Conservation (phyloP, 108 stramenopile genomes). For the Thalassiosira profunda region DNA sequence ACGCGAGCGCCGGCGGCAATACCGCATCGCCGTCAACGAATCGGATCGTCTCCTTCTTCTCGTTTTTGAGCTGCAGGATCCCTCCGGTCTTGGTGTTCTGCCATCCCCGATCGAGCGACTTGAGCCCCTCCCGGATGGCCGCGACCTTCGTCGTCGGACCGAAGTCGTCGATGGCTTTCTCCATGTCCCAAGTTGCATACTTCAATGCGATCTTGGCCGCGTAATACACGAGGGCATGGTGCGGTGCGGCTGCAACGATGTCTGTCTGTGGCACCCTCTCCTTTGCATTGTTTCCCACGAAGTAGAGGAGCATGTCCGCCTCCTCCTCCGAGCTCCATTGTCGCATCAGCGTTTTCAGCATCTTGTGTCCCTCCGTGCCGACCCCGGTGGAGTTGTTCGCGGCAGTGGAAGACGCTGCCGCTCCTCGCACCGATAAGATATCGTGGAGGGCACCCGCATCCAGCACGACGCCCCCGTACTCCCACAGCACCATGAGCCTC, state of each 20-base stretch:
- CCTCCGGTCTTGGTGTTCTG: neutral
- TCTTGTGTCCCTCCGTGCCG: neutral
- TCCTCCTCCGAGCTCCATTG: neutral
- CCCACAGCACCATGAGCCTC: conserved; percentile 62
- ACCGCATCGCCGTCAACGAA: conserved; percentile 4
- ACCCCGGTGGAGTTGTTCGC: neutral
- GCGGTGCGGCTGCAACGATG: neutral
- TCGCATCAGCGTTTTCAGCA: neutral
- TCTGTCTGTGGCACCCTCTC: neutral
- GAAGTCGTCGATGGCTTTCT: neutral
- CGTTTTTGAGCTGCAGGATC: neutral
- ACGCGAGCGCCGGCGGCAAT: conserved; percentile 1
- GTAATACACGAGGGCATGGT: conserved; percentile 9
- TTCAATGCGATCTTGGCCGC: conserved; percentile 1
- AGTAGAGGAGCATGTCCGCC: conserved; percentile 2
- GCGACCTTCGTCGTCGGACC: neutral
- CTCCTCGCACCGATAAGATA: neutral
- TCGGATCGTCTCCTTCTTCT: neutral
- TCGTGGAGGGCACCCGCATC: conserved; percentile 5
- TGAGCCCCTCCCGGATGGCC: neutral
- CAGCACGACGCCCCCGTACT: conserved; percentile 39
- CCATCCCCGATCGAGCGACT: neutral
- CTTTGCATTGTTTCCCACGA: neutral
- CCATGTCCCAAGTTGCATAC: neutral
- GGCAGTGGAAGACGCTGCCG: too few species aligned